Conservation (phyloP, 2,329 filamentous ascomycete genomes). For the Scleromitrula shiraiana region DNA sequence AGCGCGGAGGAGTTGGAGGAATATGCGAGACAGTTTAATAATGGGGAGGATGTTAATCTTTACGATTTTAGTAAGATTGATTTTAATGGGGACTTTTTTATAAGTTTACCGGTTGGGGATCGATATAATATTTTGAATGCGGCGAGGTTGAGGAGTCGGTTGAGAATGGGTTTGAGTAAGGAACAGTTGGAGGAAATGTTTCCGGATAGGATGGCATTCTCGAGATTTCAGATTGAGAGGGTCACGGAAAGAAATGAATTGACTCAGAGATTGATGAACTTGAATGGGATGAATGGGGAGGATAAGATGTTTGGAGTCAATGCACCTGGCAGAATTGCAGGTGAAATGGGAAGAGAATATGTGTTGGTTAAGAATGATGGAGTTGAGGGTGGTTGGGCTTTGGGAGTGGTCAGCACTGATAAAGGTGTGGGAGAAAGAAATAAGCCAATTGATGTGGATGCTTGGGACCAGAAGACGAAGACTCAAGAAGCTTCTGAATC, state of each 20-base stretch:
- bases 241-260: constrained; percentile 89
- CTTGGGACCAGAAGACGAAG: constrained; percentile 47
- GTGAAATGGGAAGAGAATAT: constrained; percentile 88
- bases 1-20: constrained; percentile 87
- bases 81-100: constrained; percentile 92
- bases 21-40: constrained; percentile 86
- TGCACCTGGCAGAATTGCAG: constrained; percentile 59
- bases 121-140: constrained; percentile 97
- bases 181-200: constrained; percentile 97
- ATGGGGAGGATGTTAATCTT: constrained; percentile 80
- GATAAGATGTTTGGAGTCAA: constrained; percentile 56
- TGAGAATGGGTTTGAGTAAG: constrained; percentile 94
- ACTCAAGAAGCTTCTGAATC: constrained; percentile 48
- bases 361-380: constrained; percentile 93
- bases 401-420: constrained; percentile 84
- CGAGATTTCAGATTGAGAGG: constrained; percentile 89
- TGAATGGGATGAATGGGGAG: constrained; percentile 79
- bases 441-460: constrained; percentile 89
- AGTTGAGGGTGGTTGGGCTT: constrained; percentile 89
- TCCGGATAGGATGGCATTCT: constrained; percentile 94
- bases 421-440: constrained; percentile 71
- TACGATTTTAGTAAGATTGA: constrained; percentile 99
- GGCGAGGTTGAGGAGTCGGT: constrained; percentile 73
- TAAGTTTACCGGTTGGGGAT: constrained; percentile 80
- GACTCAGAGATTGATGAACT: constrained; percentile 88